phyloP scores from a whole-genome alignment of 768 basidiomycete species.

The Postia placenta region DNA sequence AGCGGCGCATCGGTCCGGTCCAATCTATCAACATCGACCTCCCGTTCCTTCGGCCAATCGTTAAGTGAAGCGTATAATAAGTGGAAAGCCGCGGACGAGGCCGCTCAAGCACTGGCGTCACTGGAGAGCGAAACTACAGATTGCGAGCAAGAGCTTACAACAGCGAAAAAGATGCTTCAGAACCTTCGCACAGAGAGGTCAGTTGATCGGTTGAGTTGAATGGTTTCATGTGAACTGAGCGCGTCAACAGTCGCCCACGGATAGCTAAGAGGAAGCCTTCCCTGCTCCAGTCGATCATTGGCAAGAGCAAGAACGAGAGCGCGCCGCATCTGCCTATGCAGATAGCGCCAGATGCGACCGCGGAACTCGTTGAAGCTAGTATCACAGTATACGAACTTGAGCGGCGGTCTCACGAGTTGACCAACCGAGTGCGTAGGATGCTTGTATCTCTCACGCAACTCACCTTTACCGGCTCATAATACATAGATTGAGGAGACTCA shows the following conservation, averaged over 20 bases:
- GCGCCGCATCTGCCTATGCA: slow-evolving; percentile 2
- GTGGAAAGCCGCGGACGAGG: slow-evolving; percentile 18
- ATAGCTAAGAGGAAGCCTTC: neutral
- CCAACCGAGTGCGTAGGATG: slow-evolving; percentile 6
- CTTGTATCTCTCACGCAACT: neutral
- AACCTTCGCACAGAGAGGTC: neutral
- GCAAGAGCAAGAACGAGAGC: neutral
- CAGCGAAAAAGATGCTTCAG: slow-evolving; percentile 5
- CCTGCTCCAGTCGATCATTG: neutral
- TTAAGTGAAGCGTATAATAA: slow-evolving; percentile 8
- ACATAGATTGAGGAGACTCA: slow-evolving; percentile 7
- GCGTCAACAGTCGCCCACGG: no score
- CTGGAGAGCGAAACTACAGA: slow-evolving; percentile 7
- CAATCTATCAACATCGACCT: neutral
- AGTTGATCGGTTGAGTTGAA: slow-evolving; percentile 2
- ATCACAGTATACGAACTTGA: slow-evolving; percentile 7
- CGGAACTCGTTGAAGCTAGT: neutral
- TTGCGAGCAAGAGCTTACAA: slow-evolving; percentile 9
- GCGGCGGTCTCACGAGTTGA: slow-evolving; percentile 1
- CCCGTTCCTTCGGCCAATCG: neutral
- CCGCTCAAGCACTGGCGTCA: slow-evolving; percentile 9
- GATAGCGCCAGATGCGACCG: neutral
- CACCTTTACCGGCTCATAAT: neutral
- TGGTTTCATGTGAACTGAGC: no score
- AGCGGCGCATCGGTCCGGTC: neutral